Base-by-base conservation (phyloP, 2,329 filamentous ascomycete species). In the Pseudophaeomoniella oleicola region DNA sequence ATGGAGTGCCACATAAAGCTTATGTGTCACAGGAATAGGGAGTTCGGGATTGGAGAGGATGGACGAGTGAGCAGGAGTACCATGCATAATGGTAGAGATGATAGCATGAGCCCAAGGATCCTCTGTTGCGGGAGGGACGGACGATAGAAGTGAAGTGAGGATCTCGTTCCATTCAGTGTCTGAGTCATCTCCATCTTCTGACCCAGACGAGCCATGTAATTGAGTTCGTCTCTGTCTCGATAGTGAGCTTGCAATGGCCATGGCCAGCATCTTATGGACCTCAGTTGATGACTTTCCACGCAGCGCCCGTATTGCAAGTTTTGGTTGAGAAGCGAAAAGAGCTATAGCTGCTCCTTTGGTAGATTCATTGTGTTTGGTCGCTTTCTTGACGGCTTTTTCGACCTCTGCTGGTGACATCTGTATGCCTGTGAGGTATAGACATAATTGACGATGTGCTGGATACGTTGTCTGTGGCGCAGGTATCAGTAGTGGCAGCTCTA, bases 331-430 rank as follows among this genome's bases (percentile, higher is more conserved):
- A 40, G 76, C 69, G 44, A 78, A 72, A 3, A 77, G 61, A 3
- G 75, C 73, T 30, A 77, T 54, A 2, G 73, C 72, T 35, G 77
- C 72, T 12, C 74, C 74, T 55, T 76, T 75, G 35, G 75, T 75
- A 43, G 72, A 64, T 32, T 74, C 60, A 12, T 66, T 66, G 34
- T 67, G 55, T 4, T 64, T 54, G 9, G 74, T 63, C 9, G 78
- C 56, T 3, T 61, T 54, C 39, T 67, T 55, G 50, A 76, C 54
- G 46, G 59, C 41, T 47, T 61, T 47, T 58, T 70, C 44, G 55
- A 70, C 42, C 51, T 68, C 54, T 16, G 66, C 57, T 22, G 62
- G 55, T 2, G 69, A 64, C 42, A 73, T 67, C 11, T 67, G 63
- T 53, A 73, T 70, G 9, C 71, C 72, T 39, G 72, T 76, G 13